Percentiles rank a stretch among this genome's conserved stretches.
These are phyloP conservation scores for Epicoccum sorghinum DNA, from an alignment of 2,329 filamentous ascomycete species.

Conservation along the genomic window DNA sequence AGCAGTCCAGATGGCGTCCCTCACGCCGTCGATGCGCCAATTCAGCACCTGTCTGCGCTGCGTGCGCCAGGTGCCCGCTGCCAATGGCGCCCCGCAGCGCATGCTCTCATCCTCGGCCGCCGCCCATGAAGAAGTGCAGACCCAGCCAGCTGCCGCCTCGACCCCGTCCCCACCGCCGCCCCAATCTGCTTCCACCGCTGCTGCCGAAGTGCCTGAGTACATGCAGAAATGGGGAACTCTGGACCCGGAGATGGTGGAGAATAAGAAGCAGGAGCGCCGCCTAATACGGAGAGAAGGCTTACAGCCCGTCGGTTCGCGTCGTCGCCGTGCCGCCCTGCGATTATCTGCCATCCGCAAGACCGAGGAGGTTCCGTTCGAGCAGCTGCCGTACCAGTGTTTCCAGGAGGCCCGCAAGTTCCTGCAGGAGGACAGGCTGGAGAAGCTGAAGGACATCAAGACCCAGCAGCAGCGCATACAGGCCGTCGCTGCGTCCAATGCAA, in stretches of 20 bases:
- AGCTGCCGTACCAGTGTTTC: slow-evolving; percentile 96
- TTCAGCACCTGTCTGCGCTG: slow-evolving; percentile 44
- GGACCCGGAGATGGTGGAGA: slow-evolving; percentile 42
- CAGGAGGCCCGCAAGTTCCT: slow-evolving; percentile 91
- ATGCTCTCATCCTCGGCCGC: slow-evolving; percentile 56
- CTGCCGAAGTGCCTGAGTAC: slow-evolving; percentile 30
- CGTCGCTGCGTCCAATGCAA: slow-evolving; percentile 66
- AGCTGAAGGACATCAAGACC: slow-evolving; percentile 72
- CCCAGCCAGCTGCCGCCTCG: slow-evolving; percentile 29
- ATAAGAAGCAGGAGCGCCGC: slow-evolving; percentile 64
- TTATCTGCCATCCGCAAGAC: slow-evolving; percentile 56
- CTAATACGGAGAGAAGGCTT: slow-evolving; percentile 70
- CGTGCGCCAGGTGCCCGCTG: slow-evolving; percentile 39
- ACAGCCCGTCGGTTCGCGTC: slow-evolving; percentile 79
- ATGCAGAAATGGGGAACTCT: slow-evolving; percentile 45
- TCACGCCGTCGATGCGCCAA: slow-evolving; percentile 42
- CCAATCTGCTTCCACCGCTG: slow-evolving; percentile 16
- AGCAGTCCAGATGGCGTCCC: slow-evolving; percentile 40
- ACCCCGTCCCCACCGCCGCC: slow-evolving; percentile 22
- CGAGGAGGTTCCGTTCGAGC: slow-evolving; percentile 81
- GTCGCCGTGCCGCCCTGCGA: slow-evolving; percentile 66
- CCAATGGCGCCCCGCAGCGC: slow-evolving; percentile 44
- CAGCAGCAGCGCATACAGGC: slow-evolving; percentile 73
- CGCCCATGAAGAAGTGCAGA: slow-evolving; percentile 53
- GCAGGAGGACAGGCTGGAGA: slow-evolving; percentile 78